Conservation (phyloP, 371 early-diverging fungal species). For the Mucor circinelloides region DNA sequence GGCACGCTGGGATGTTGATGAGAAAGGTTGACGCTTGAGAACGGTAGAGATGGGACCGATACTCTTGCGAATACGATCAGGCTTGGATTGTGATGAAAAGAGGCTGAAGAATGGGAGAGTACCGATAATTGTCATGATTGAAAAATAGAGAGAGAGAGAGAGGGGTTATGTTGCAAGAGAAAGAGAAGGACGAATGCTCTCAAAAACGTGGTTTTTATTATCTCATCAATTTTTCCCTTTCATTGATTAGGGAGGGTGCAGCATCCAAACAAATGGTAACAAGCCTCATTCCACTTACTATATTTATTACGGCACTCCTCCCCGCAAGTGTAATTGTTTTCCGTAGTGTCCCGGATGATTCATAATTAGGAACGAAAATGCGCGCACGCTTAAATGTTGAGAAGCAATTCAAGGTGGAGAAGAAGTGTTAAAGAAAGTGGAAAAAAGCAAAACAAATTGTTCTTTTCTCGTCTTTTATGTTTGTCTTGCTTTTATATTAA, state of each 20-base stretch:
- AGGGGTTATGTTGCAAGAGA: neutral
- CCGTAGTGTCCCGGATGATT: constrained; percentile 38
- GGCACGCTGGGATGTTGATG: constrained; percentile 17
- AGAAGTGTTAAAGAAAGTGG: neutral
- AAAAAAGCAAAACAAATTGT: neutral
- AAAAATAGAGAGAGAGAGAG: constrained; percentile 1
- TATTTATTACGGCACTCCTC: constrained; percentile 4
- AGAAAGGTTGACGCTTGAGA: constrained; percentile 35
- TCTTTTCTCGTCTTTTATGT: constrained; percentile 10
- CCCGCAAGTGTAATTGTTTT: constrained; percentile 1
- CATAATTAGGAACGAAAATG: constrained; percentile 17
- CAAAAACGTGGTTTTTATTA: constrained; percentile 12
- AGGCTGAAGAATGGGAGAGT: constrained; percentile 32
- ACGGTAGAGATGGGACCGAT: constrained; percentile 41
- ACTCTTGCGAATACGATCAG: constrained; percentile 41
- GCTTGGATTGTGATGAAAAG: constrained; percentile 31
- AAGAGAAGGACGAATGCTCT: constrained; percentile 1
- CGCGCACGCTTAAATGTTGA: neutral
- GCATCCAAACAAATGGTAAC: neutral
- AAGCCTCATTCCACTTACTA: constrained; percentile 5
- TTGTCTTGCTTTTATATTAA: neutral
- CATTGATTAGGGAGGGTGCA: neutral
- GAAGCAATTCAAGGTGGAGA: neutral
- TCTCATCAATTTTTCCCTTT: neutral
- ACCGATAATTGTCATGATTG: constrained; percentile 30